A percentile compares a stretch with the other conserved stretches of the same genome.
Conservation (phyloP, 441 rosid genomes). For the Lepidium campestre region DNA sequence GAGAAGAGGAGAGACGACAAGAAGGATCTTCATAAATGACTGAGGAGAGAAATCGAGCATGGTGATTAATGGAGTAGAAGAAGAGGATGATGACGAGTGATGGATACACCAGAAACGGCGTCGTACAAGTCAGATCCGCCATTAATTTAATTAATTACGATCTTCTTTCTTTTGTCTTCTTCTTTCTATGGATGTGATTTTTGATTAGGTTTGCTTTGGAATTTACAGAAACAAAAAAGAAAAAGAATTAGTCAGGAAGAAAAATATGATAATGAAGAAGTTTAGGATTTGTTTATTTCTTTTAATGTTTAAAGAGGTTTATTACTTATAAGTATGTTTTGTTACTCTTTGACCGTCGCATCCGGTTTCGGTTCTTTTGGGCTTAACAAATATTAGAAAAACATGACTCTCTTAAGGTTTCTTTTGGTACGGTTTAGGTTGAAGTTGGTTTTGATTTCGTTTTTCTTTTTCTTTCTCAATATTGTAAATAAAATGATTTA, state of each 20-base stretch:
- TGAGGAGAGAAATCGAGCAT: constrained; percentile 19
- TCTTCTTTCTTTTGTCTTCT: not conserved
- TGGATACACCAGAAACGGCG: constrained; percentile 40
- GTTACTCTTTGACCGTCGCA: not conserved
- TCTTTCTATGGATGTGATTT: not conserved
- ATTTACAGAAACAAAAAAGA: not conserved
- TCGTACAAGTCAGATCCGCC: constrained; percentile 33
- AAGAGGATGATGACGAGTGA: constrained; percentile 42
- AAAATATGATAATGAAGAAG: constrained; percentile 1
- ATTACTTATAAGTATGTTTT: not conserved
- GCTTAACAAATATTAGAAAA: not conserved
- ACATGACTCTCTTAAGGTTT: constrained; percentile 9
- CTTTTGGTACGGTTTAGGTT: constrained; percentile 26
- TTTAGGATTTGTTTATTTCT: constrained; percentile 15
- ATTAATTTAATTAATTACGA: not conserved
- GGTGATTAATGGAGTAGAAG: constrained; percentile 38
- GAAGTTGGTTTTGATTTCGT: constrained; percentile 12
- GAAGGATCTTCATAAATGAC: constrained; percentile 6
- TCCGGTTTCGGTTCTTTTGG: constrained; percentile 6
- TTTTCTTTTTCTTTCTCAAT: not conserved
- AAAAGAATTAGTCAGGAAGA: constrained; percentile 3
- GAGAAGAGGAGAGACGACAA: constrained; percentile 8
- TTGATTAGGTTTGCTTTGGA: not conserved
- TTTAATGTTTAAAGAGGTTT: not conserved
- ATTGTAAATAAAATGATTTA: no score